Evolutionary conservation across 1,284 basidiomycete genomes (phyloP).

Genomic region (Trichosporon asahii): DNA sequence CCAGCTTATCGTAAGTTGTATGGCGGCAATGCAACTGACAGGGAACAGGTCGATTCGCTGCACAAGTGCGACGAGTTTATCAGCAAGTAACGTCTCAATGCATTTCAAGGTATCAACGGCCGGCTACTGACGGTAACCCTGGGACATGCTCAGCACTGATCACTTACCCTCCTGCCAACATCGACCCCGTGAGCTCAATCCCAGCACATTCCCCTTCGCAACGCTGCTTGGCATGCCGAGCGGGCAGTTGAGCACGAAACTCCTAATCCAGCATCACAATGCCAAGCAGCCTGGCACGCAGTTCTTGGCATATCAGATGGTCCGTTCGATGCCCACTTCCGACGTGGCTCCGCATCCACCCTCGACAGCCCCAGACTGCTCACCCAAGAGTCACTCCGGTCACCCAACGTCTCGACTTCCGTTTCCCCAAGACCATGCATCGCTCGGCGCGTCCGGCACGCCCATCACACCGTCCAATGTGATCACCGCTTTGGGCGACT

Average conservation of each 20-base stretch:
- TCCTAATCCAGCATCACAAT: too few species aligned
- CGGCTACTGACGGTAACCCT: background rate
- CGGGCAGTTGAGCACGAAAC: too few species aligned
- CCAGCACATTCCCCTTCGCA: too few species aligned
- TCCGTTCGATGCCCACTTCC: too few species aligned
- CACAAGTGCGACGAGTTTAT: conserved; percentile 22
- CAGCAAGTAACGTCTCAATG: background rate
- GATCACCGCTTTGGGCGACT: background rate
- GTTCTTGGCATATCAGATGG: too few species aligned
- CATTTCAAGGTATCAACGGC: background rate
- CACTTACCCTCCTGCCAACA: background rate
- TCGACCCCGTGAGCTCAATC: too few species aligned
- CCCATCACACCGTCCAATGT: background rate
- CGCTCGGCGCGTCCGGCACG: background rate
- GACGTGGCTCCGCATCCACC: too few species aligned
- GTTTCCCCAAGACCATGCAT: background rate
- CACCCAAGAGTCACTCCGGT: too few species aligned
- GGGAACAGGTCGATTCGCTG: conserved; percentile 25
- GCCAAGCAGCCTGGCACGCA: too few species aligned
- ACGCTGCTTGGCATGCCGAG: too few species aligned
- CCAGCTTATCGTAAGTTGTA: conserved; percentile 29
- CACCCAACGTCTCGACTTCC: background rate
- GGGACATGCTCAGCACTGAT: background rate
- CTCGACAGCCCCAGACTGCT: too few species aligned
- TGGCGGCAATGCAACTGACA: background rate